Evolutionary conservation across 176 grass and related monocot species (phyloP), one percentile per base, ranked within the genome.

Genomic region (Cenchrus americanus): DNA sequence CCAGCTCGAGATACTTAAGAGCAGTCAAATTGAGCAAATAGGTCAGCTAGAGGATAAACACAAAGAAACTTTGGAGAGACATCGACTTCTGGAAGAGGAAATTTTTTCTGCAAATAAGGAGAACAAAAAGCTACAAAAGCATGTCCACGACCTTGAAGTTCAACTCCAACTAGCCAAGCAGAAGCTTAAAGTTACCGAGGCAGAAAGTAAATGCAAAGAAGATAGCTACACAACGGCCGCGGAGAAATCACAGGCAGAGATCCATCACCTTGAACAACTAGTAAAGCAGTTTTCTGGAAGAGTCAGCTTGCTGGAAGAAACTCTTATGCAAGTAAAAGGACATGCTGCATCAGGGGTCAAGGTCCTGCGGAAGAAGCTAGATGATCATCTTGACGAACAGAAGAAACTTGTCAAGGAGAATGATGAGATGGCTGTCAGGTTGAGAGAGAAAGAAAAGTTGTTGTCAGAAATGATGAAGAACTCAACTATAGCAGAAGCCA

Each of bases 141-240:
- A 85, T 90, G 37, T 95, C 73, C 82, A 93, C 83, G 78, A 87
- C 59, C 75, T 90, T 70, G 85, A 94, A 80, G 83, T 82, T 64
- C 91, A 92, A 41, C 76, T 93, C 54, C 80, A 92, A 52, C 54
- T 98, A 41, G 80, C 85, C 48, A 89, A 93, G 44, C 93, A 95
- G 71, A 93, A 93, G 57, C 85, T 98, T 58, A 88, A 88, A 87
- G 59, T 90, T 52, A 85, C 87, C 0, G 87, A 95, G 71, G 80
- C 79, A 66, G 93, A 95, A 65, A 83, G 87, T 67, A 93, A 79
- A 75, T 79, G 80, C 76, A 98, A 90, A 86, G 93, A 95, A 86
- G 89, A 88, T 18, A 82, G 26, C 47, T 85, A 84, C 58, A 66
- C 82, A 23, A 85, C 43, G 10, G 24, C 84, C 59, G 41, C 87